Conservation (phyloP, 805 yeast species). For the Henningerozyma blattae region DNA sequence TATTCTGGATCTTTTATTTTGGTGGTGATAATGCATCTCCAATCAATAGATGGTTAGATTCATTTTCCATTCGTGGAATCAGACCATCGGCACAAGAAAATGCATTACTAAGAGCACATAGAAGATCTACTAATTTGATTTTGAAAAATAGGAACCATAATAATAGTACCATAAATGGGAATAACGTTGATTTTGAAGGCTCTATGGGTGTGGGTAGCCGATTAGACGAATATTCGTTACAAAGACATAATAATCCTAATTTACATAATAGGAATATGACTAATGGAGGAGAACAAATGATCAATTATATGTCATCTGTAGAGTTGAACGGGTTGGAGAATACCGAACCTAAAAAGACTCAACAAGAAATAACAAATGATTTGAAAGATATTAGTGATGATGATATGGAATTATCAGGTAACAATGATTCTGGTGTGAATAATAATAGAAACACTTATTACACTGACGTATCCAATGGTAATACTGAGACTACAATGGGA, state of each 20-base stretch:
- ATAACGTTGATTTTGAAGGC: background rate
- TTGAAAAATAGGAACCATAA: background rate
- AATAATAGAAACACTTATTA: constrained; percentile 14
- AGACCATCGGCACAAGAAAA: constrained; percentile 26
- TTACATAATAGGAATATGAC: too few relatives aligned
- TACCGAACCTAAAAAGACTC: constrained; percentile 19
- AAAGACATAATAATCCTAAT: too few relatives aligned
- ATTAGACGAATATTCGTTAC: too few relatives aligned
- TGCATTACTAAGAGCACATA: constrained; percentile 14
- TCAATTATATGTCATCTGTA: constrained; percentile 34
- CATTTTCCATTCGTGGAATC: constrained; percentile 51
- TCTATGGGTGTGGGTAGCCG: background rate
- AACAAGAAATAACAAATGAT: too few relatives aligned
- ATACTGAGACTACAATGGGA: constrained; percentile 24
- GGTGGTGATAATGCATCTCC: constrained; percentile 91
- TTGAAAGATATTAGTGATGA: too few relatives aligned
- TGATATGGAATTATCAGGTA: too few relatives aligned
- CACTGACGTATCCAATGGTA: constrained; percentile 19
- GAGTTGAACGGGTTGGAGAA: constrained; percentile 54
- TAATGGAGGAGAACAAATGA: background rate
- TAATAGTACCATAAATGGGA: background rate
- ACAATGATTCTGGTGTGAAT: too few relatives aligned
- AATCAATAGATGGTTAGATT: constrained; percentile 71
- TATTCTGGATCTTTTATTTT: constrained; percentile 78
- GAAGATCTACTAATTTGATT: constrained; percentile 1